A percentile compares a stretch with the other conserved stretches of the same genome.
Evolutionary conservation across 139 green algal species (phyloP).

Genomic region (Mesotaenium endlicherianum): DNA sequence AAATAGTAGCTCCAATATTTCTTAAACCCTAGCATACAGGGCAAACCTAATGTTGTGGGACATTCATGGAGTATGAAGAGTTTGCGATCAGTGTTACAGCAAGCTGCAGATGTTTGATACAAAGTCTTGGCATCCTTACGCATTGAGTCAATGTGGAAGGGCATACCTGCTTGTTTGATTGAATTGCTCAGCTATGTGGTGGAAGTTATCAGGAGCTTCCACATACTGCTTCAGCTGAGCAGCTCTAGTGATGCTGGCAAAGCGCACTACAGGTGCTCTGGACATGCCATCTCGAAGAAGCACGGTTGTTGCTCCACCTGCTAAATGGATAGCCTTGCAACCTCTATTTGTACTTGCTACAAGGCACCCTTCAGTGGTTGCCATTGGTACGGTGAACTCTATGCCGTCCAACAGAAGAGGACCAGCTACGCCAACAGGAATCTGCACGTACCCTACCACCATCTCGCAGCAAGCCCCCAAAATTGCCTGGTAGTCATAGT

Average conservation of each 20-base stretch:
- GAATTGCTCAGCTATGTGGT: slow-evolving; percentile 26
- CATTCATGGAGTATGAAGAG: too few relatives aligned
- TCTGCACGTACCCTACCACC: slow-evolving; percentile 49
- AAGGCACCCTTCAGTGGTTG: slow-evolving; percentile 50
- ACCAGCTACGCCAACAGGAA: slow-evolving; percentile 49
- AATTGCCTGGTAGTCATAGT: slow-evolving; percentile 37
- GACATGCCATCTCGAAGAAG: slow-evolving; percentile 49
- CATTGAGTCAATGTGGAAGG: too few relatives aligned
- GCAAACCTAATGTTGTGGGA: too few relatives aligned
- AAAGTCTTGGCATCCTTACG: too few relatives aligned
- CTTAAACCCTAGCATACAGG: too few relatives aligned
- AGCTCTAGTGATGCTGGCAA: not conserved
- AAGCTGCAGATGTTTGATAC: too few relatives aligned
- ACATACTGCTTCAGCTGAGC: slow-evolving; percentile 38
- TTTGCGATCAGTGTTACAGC: too few relatives aligned
- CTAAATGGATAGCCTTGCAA: slow-evolving; percentile 42
- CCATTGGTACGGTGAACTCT: slow-evolving; percentile 48
- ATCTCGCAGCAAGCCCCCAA: slow-evolving; percentile 51
- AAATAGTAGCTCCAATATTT: too few relatives aligned
- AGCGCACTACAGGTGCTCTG: slow-evolving; percentile 44
- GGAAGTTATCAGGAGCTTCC: slow-evolving; percentile 35
- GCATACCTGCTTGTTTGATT: slow-evolving; percentile 44
- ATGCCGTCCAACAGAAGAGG: slow-evolving; percentile 44
- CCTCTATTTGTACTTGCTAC: slow-evolving; percentile 48
- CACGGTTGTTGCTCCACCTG: slow-evolving; percentile 20